phyloP scores from a whole-genome alignment of 495 filamentous ascomycete species.

The Hypomontagnella submonticulosa region DNA sequence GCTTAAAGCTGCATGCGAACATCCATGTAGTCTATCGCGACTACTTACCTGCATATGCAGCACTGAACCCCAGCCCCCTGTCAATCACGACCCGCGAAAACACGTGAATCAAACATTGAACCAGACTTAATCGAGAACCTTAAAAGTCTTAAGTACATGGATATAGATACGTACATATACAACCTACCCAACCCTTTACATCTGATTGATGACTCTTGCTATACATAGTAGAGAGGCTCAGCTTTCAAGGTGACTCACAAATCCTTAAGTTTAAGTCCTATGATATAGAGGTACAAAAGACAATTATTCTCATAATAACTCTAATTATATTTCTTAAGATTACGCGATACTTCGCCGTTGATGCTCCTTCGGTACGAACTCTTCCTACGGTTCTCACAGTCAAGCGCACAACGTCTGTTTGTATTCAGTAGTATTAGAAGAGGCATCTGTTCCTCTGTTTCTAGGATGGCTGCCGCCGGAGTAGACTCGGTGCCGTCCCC shows the following conservation, averaged over 20 bases:
- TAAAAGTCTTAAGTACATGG: constrained; percentile 16
- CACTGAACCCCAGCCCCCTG: constrained; percentile 4
- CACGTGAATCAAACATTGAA: constrained; percentile 22
- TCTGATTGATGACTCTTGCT: too few species aligned
- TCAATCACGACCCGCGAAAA: constrained; percentile 26
- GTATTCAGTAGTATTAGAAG: constrained; percentile 17
- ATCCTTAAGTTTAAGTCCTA: too few species aligned
- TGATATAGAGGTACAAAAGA: too few species aligned
- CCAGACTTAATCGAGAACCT: constrained; percentile 5
- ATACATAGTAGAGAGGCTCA: too few species aligned
- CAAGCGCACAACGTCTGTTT: constrained; percentile 9
- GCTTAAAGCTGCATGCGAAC: background rate
- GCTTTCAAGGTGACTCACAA: constrained; percentile 27
- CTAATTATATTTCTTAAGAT: too few species aligned
- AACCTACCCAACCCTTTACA: too few species aligned
- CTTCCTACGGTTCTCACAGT: constrained; percentile 14
- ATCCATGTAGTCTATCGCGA: too few species aligned
- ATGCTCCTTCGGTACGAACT: constrained; percentile 31
- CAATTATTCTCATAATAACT: too few species aligned
- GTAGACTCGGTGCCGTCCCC: constrained; percentile 9
- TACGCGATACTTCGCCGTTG: constrained; percentile 17
- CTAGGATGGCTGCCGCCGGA: constrained; percentile 41
- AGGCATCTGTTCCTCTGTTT: constrained; percentile 17
- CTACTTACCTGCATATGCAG: constrained; percentile 11
- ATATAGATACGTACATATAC: constrained; percentile 11